Conservation (phyloP, 495 filamentous ascomycete genomes). For the Geoglossum glabrum region DNA sequence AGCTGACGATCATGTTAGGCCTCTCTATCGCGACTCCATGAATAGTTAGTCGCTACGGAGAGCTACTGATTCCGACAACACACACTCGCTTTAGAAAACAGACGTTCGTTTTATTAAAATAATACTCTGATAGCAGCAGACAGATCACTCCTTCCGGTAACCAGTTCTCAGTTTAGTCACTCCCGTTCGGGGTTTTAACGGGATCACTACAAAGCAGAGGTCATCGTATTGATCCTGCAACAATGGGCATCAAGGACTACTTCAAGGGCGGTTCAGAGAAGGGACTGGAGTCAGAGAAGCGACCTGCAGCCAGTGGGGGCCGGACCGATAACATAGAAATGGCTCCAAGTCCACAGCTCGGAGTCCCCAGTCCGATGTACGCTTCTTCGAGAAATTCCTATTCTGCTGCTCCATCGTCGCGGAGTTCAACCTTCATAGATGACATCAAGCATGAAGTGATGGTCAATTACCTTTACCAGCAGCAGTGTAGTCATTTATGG, state of each 20-base stretch:
- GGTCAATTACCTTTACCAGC: conserved; percentile 65
- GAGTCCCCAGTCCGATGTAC: conserved; percentile 26
- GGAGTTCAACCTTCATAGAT: conserved; percentile 39
- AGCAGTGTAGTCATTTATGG: conserved; percentile 52
- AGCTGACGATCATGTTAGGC: too few species aligned
- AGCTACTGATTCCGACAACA: too few species aligned
- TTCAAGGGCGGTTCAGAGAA: conserved; percentile 28
- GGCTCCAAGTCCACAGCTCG: conserved; percentile 13
- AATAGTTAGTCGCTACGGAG: too few species aligned
- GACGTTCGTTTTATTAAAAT: too few species aligned
- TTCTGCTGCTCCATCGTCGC: conserved; percentile 25
- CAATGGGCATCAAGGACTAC: conserved; percentile 40
- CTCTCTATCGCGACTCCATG: too few species aligned
- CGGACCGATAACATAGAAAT: conserved; percentile 1
- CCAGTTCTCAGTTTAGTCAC: not conserved
- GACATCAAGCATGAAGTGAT: conserved; percentile 72
- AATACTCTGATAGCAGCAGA: too few species aligned
- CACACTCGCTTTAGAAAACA: too few species aligned
- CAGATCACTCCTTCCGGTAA: too few species aligned
- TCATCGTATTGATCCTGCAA: not conserved
- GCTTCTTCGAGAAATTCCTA: conserved; percentile 31
- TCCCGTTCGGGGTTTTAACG: too few species aligned
- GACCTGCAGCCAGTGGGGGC: not conserved
- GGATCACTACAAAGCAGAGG: not conserved
- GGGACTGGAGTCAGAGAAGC: conserved; percentile 19